A percentile compares a stretch with the other conserved stretches of the same genome.
Conservation (phyloP, 2,329 filamentous ascomycete genomes). For the Claviceps africana region DNA sequence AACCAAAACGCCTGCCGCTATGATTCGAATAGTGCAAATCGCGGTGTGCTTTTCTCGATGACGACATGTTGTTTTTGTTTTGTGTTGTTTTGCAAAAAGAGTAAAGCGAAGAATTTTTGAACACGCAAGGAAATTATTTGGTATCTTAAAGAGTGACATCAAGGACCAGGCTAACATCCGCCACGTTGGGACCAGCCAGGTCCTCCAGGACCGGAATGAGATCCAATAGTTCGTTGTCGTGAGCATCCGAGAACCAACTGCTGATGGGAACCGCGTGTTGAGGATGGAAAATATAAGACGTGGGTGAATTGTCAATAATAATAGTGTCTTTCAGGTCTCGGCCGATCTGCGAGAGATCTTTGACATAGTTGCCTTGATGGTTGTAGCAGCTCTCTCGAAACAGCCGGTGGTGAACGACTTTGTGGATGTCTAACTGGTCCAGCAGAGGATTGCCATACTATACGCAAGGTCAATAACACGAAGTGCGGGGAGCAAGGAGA, state of each 20-base stretch:
- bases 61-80: slow-evolving; percentile 11
- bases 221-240: slow-evolving; percentile 96
- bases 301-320: slow-evolving; percentile 98
- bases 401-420: slow-evolving; percentile 86
- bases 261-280: slow-evolving; percentile 98
- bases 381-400: slow-evolving; percentile 99
- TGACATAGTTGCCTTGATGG: slow-evolving; percentile 98
- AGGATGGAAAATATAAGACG: slow-evolving; percentile 98
- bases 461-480: slow-evolving; percentile 6
- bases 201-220: slow-evolving; percentile 97
- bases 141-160: slow-evolving; percentile 63
- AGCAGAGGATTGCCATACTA: slow-evolving; percentile 92
- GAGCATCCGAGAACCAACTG: slow-evolving; percentile 99
- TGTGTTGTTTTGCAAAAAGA: slow-evolving; percentile 15
- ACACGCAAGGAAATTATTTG: slow-evolving; percentile 13
- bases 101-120: slow-evolving; percentile 16
- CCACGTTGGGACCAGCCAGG: slow-evolving; percentile 73
- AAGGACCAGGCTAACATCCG: slow-evolving; percentile 92
- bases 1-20: slow-evolving; percentile 45
- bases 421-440: slow-evolving; percentile 93
- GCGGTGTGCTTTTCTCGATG: slow-evolving; percentile 18
- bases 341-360: slow-evolving; percentile 94
- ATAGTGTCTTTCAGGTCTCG: slow-evolving; percentile 94
- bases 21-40: slow-evolving; percentile 28
- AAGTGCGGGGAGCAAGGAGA: slow-evolving; percentile 6